Evolutionary conservation across 2,329 filamentous ascomycete species (phyloP), one percentile per base, ranked within the genome.

Genomic region (Cordyceps tenuipes): DNA sequence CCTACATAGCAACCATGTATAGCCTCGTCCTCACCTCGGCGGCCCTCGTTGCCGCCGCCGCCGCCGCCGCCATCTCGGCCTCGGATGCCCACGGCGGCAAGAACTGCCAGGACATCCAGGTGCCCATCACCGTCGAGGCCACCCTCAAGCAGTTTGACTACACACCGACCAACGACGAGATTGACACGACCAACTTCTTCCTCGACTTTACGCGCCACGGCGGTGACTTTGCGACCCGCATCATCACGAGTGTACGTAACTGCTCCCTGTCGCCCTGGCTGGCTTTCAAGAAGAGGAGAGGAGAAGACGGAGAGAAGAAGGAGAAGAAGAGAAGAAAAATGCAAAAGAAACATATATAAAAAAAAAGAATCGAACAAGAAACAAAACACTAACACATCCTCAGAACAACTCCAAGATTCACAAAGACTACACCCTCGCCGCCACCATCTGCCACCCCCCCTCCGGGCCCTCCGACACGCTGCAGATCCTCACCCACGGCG

Each of bases 391-490:
- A 10, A 46, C 43, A 46, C 49, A 13, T 13, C 8, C 13, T 7
- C 39, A 79, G 74, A 82, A 81, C 65, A 66, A 73, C 31, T 81
- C 77, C 47, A 36, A 51, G 0, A 70, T 84, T 17, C 68, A 72
- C 1, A 82, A 82, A 36, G 74, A 71, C 26, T 87, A 86, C 71
- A 69, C 80, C 5, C 80, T 88, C 52, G 80, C 77, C 5, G 79
- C 82, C 0, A 83, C 82, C 10, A 86, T 85, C 73, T 89, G 86
- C 70, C 71, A 76, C 57, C 85, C 85, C 0, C 75, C 80, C 61
- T 66, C 65, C 6, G 77, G 74, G 10, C 70, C 76, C 12, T 68
- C 75, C 56, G 43, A 66, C 15, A 64, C 68, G 23, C 61, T 77
- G 5, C 74, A 77, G 65, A 71, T 77, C 53, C 68, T 75, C 55